Base-by-base conservation (phyloP, 805 yeast genomes). In the Blastobotrys parvus region DNA sequence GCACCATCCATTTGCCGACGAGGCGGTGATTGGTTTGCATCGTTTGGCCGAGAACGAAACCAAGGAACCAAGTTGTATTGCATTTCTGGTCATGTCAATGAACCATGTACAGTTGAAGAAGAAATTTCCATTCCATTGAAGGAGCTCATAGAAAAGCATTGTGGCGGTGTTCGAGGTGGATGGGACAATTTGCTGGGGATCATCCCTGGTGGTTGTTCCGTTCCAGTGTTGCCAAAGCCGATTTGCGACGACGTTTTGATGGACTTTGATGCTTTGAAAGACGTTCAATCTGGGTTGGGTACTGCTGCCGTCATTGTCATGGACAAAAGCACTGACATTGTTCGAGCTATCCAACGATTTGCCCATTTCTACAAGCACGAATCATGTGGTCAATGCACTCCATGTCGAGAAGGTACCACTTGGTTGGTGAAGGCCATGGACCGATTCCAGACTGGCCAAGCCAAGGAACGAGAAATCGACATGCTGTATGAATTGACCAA, bases 341-440 rank as follows among this genome's bases (percentile, higher is more conserved):
- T 86, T 48, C 74, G 87, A 51, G 92, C 90, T 53, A 86, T 86
- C 61, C 94, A 86, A 66, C 75, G 95, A 64, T 76, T 86, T 58
- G 65, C 90, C 35, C 78, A 83, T 35, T 86, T 86, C 64, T 86
- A 84, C 71, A 83, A 82, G 70, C 95, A 86, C 67, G 95, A 86
- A 71, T 82, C 92, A 5, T 86, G 95, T 69, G 94, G 95, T 46
- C 95, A 86, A 69, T 86, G 95, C 70, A 86, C 95, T 3, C 95
- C 95, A 46, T 86, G 95, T 68, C 78, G 95, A 63, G 95, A 86
- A 68, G 95, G 95, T 45, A 85, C 95, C 35, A 81, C 94, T 17
- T 86, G 90, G 82, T 69, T 86, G 55, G 70, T 73, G 47, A 82
- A 77, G 66, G 80, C 84, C 77, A 86, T 86, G 95, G 82, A 80